phyloP scores from a whole-genome alignment of 164 flowering plant genomes.

The Hamamelis virginiana region DNA sequence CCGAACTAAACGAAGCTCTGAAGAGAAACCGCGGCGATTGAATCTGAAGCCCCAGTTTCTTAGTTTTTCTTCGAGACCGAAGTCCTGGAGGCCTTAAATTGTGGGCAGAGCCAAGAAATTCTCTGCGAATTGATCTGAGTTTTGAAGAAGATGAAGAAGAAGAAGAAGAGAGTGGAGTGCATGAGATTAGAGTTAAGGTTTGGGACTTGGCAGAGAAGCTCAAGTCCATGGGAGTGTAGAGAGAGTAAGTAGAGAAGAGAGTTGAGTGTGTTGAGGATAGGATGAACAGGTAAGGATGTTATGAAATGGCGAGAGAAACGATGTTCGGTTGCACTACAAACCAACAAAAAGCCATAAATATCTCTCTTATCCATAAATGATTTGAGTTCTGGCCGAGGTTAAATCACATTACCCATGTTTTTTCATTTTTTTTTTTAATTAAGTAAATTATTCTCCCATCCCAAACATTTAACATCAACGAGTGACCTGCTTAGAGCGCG shows the following conservation, averaged over 20 bases:
- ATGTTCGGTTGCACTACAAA: too few species aligned
- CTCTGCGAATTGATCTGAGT: conserved; percentile 23
- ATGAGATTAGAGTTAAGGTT: conserved; percentile 25
- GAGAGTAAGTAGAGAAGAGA: conserved; percentile 11
- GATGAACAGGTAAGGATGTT: conserved; percentile 4
- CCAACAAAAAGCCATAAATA: too few species aligned
- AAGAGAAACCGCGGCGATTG: conserved; percentile 27
- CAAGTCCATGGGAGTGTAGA: conserved; percentile 40
- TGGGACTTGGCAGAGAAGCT: conserved; percentile 42
- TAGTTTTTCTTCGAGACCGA: conserved; percentile 22
- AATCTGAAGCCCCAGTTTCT: conserved; percentile 19
- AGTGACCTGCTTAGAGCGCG: too few species aligned
- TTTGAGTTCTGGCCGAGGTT: too few species aligned
- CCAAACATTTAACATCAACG: too few species aligned
- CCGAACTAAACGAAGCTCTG: conserved; percentile 42
- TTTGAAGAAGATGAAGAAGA: conserved; percentile 4
- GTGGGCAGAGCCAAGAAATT: conserved; percentile 37
- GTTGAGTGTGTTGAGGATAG: conserved; percentile 8
- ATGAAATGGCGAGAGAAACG: conserved; percentile 13
- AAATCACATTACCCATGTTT: too few species aligned
- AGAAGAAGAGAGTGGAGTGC: conserved; percentile 13
- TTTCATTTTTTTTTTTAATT: too few species aligned
- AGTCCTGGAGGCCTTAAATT: conserved; percentile 35
- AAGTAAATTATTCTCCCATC: too few species aligned
- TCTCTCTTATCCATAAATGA: too few species aligned